Conservation (phyloP, 345 rosid species). For the Gossypium stocksii region DNA sequence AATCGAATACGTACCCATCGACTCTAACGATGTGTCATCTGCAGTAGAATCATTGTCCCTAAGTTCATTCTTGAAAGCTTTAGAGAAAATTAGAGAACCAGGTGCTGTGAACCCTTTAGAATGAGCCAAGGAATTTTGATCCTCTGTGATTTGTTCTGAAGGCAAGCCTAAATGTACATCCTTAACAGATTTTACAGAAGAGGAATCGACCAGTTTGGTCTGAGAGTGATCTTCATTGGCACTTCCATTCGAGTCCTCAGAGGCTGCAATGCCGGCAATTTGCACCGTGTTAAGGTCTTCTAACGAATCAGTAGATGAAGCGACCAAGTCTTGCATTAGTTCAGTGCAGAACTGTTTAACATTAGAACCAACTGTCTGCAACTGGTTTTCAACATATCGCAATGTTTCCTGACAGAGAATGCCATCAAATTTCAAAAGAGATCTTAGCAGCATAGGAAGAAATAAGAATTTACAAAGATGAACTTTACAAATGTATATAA, state of each 20-base stretch:
- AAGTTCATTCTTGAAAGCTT: not conserved
- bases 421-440: slow-evolving; percentile 6
- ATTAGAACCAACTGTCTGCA: slow-evolving; percentile 27
- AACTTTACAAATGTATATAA: too few species aligned
- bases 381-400: slow-evolving; percentile 12
- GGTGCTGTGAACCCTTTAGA: slow-evolving; percentile 4
- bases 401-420: slow-evolving; percentile 30
- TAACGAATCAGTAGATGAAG: not conserved
- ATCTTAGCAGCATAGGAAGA: too few species aligned
- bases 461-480: too few species aligned
- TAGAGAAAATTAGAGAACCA: slow-evolving; percentile 11
- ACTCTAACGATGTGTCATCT: slow-evolving; percentile 3
- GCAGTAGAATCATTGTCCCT: slow-evolving; percentile 7
- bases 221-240: slow-evolving; percentile 10
- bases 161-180: not conserved
- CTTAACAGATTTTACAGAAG: slow-evolving; percentile 1
- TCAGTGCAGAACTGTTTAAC: slow-evolving; percentile 27
- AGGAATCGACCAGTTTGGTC: slow-evolving; percentile 12
- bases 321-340: slow-evolving; percentile 23
- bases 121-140: not conserved
- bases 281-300: not conserved
- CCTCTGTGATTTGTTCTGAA: slow-evolving; percentile 10
- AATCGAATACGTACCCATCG: slow-evolving; percentile 17
- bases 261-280: not conserved
- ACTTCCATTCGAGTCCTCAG: not conserved